Evolutionary conservation across 2,329 filamentous ascomycete species (phyloP).

Genomic region (Lasiodiplodia sp.): DNA sequence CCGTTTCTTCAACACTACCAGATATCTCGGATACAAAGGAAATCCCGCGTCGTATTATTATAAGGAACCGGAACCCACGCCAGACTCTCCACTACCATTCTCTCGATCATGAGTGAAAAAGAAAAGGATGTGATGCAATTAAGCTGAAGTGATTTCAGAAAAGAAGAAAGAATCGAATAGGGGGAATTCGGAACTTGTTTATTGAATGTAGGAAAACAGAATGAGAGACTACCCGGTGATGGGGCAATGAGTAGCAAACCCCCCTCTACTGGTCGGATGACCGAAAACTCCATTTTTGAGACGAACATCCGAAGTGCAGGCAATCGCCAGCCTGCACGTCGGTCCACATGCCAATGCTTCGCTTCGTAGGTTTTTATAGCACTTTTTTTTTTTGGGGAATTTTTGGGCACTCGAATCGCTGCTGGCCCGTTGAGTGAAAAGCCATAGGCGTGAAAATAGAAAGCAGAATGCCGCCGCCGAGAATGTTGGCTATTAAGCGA

Average conservation of each 20-base stretch:
- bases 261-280: not conserved
- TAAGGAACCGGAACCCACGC: slow-evolving; percentile 5
- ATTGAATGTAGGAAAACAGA: not conserved
- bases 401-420: not conserved
- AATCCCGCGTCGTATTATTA: not conserved
- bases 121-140: not conserved
- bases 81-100: slow-evolving; percentile 1
- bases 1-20: slow-evolving; percentile 9
- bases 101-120: not conserved
- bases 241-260: not conserved
- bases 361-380: not conserved
- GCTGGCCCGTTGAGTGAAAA: not conserved
- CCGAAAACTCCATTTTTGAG: not conserved
- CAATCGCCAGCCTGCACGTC: not conserved
- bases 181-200: not conserved
- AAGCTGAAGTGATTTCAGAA: not conserved
- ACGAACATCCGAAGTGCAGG: not conserved
- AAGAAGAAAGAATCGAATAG: not conserved
- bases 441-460: not conserved
- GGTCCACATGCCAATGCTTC: not conserved
- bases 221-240: not conserved
- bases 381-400: not conserved
- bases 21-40: slow-evolving; percentile 1
- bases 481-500: slow-evolving; percentile 8
- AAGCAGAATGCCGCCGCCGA: slow-evolving; percentile 4